Conservation (phyloP, 1,284 basidiomycete genomes). For the Bothia castanella region DNA sequence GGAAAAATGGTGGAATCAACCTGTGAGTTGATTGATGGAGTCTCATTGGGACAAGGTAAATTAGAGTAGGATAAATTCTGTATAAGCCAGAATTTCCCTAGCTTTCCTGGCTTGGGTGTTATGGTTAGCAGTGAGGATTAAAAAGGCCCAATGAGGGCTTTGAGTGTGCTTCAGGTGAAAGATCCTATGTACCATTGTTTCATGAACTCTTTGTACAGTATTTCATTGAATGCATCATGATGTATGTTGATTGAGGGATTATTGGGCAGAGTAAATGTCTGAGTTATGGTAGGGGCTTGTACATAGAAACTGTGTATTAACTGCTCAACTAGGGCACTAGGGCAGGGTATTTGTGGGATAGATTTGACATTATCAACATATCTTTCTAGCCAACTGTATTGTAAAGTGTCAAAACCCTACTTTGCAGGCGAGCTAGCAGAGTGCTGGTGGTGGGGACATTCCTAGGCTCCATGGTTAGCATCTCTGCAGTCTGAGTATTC, state of each 20-base stretch:
- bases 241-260: neutral
- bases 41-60: accelerated
- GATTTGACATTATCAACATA: neutral
- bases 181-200: neutral
- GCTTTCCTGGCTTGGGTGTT: neutral
- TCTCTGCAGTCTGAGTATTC: neutral
- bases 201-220: neutral
- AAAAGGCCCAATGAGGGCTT: neutral
- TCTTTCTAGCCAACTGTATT: neutral
- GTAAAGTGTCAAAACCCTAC: too few species aligned
- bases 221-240: neutral
- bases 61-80: neutral
- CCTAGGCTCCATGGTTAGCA: neutral
- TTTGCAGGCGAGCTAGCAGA: too few species aligned
- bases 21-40: neutral
- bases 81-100: neutral
- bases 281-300: too few species aligned
- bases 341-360: neutral
- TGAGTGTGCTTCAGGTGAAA: neutral
- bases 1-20: neutral
- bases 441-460: neutral
- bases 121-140: neutral
- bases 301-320: neutral
- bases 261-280: too few species aligned
- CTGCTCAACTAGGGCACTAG: neutral